Percentiles rank a stretch among this genome's conserved stretches.
Conservation (phyloP, 805 yeast genomes). For the Nakazawaea molendinolei region DNA sequence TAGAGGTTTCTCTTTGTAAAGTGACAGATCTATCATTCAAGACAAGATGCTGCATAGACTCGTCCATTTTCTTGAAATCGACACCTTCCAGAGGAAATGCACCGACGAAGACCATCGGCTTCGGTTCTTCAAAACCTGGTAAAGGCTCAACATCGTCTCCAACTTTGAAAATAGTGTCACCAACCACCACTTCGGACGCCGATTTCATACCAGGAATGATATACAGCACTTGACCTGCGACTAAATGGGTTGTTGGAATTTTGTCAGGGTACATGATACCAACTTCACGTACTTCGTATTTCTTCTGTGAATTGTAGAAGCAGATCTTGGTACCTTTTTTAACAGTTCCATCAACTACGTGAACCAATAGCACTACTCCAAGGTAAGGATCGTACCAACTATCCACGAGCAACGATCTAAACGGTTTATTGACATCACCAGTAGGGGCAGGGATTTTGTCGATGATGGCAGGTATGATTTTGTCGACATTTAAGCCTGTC, state of each 20-base stretch:
- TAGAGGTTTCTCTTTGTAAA: conserved; percentile 82
- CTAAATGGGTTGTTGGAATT: conserved; percentile 51
- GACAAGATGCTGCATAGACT: conserved; percentile 80
- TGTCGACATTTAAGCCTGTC: conserved; percentile 74
- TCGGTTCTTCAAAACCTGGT: conserved; percentile 94
- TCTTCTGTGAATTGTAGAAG: conserved; percentile 69
- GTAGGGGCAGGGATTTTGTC: conserved; percentile 76
- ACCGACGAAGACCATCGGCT: conserved; percentile 98
- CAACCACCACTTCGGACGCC: conserved; percentile 79
- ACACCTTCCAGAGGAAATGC: conserved; percentile 96
- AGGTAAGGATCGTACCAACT: conserved; percentile 94
- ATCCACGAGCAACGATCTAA: conserved; percentile 81
- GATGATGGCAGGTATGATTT: conserved; percentile 75
- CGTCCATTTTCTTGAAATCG: conserved; percentile 84
- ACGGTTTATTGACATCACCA: conserved; percentile 46
- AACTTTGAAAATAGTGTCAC: conserved; percentile 75
- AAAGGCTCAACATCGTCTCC: conserved; percentile 63
- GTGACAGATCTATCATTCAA: conserved; percentile 90
- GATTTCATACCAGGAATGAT: conserved; percentile 92
- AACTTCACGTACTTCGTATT: conserved; percentile 84
- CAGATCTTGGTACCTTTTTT: conserved; percentile 68
- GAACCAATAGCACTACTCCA: conserved; percentile 83
- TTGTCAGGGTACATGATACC: conserved; percentile 96
- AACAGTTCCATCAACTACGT: conserved; percentile 77
- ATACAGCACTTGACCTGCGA: conserved; percentile 93